phyloP scores from a whole-genome alignment of 2,329 filamentous ascomycete species.

The Rutstroemia sp. region DNA sequence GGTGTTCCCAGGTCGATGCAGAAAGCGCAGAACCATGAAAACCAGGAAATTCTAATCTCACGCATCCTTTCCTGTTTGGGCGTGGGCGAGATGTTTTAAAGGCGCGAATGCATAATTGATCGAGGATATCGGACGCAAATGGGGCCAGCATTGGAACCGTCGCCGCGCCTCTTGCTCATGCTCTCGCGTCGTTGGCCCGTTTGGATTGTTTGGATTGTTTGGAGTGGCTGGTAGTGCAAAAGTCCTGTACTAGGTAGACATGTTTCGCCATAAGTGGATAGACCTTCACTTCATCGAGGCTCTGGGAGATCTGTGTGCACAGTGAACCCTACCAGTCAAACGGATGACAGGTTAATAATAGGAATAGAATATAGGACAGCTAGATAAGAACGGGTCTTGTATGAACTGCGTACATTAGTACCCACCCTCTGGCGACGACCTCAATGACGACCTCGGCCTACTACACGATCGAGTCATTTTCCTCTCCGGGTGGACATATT shows the following conservation, averaged over 20 bases:
- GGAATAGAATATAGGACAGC: not conserved
- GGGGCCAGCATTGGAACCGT: slow-evolving; percentile 6
- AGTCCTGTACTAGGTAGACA: not conserved
- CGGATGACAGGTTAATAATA: slow-evolving; percentile 7
- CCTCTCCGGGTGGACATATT: not conserved
- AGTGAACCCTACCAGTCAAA: not conserved
- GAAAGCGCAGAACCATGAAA: too few species aligned
- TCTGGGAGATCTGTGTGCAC: too few species aligned
- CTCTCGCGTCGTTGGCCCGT: not conserved
- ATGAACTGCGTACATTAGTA: too few species aligned
- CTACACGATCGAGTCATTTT: not conserved
- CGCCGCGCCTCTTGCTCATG: slow-evolving; percentile 6
- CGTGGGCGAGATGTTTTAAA: not conserved
- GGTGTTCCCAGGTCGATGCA: too few species aligned
- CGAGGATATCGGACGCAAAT: slow-evolving; percentile 2
- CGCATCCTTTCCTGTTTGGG: not conserved
- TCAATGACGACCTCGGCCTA: too few species aligned
- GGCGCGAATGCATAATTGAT: slow-evolving; percentile 5
- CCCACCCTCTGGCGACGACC: too few species aligned
- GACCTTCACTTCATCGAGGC: too few species aligned
- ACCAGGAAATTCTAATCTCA: not conserved
- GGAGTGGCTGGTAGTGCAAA: not conserved
- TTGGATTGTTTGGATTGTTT: slow-evolving; percentile 3
- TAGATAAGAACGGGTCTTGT: too few species aligned
- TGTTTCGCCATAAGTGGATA: too few species aligned